Evolutionary conservation across 2,329 filamentous ascomycete species (phyloP), one percentile per base, ranked within the genome.

Genomic region (Emericellopsis cladophorae): DNA sequence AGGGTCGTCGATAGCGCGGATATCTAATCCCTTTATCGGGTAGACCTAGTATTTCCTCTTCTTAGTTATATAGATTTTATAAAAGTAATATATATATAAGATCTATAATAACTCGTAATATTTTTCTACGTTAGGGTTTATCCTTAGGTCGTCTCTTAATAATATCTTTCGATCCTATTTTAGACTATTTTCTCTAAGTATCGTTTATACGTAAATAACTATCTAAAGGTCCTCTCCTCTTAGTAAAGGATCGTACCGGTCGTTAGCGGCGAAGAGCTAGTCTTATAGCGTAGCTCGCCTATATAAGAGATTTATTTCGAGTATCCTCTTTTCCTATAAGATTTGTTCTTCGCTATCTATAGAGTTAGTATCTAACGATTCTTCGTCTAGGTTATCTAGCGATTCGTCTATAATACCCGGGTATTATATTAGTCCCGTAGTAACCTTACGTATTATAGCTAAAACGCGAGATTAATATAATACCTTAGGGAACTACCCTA

Each of bases 321-420:
- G 31, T 18, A 23, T 40, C 8, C 34, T 31, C 18, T 37, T 33
- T 40, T 23, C 40, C 33, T 16, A 12, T 34, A 26, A 44, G 37
- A 44, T 23, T 40, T 40, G 33, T 18, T 32, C 40, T 22, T 37
- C 22, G 38, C 37, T 40, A 32, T 29, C 8, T 9, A 29, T 29
- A 9, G n/a, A n/a, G n/a, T n/a, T n/a, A n/a, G n/a, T n/a, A n/a
- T n/a, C n/a, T n/a, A n/a, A n/a, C n/a, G n/a, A n/a, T n/a, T n/a
- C n/a, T n/a, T n/a, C n/a, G n/a, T n/a, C n/a, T n/a, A n/a, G n/a
- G n/a, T n/a, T 29, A 4, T 4, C 12, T 29, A 29, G 12, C 7
- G 7, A 29, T 29, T 29, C 12, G 12, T 29, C 6, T 29, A 29
- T 4, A 4, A 29, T 7, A 7, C 7, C 12, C 18, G n/a, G n/a